Evolutionary conservation across 2,329 filamentous ascomycete genomes (phyloP), one percentile per base, ranked within the genome.

Genomic region (Pseudogymnoascus sp.): DNA sequence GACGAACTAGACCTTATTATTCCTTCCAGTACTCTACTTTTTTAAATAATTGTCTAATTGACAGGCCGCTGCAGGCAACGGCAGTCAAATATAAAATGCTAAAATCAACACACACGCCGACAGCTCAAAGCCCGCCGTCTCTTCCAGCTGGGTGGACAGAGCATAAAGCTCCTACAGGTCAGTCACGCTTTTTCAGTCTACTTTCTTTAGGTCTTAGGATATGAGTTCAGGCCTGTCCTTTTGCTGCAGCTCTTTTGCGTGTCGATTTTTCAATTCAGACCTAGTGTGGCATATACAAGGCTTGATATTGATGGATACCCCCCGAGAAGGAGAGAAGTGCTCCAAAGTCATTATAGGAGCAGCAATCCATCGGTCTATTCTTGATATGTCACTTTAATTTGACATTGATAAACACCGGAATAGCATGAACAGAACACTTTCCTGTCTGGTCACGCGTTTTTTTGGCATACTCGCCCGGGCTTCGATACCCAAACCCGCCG

Each of bases 141-240:
- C 80, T 97, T 0, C 88, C 87, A 28, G 81, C 87, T 47, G 92
- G 91, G 67, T 97, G 93, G 93, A 91, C 89, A n/a, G 90, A 96
- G 75, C 92, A 97, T 77, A 93, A 87, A 76, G 91, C 93, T 62
- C 93, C 92, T 5, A 88, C 88, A 61, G 85, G 85, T 84, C 76
- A 63, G 75, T 73, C 65, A 26, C n/a, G 38, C 9, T 61, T 61
- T 42, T 31, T 61, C 59, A 19, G 19, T 4, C n/a, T 17, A 40
- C 15, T 26, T 28, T 40, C 26, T 31, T 40, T 10, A 17, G 19
- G 35, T 61, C 59, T 40, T 13, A 3, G 28, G 10, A 40, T 31
- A 38, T 40, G 10, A 9, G 50, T 57, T 35, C 5, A 35, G 13
- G 28, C 21, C 3, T 1, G 11, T 15, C n/a, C 33, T 35, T 5